These are phyloP conservation scores for Linnemannia hyalina DNA, from an alignment of 192 early-diverging fungal genomes.

Conservation along the genomic window DNA sequence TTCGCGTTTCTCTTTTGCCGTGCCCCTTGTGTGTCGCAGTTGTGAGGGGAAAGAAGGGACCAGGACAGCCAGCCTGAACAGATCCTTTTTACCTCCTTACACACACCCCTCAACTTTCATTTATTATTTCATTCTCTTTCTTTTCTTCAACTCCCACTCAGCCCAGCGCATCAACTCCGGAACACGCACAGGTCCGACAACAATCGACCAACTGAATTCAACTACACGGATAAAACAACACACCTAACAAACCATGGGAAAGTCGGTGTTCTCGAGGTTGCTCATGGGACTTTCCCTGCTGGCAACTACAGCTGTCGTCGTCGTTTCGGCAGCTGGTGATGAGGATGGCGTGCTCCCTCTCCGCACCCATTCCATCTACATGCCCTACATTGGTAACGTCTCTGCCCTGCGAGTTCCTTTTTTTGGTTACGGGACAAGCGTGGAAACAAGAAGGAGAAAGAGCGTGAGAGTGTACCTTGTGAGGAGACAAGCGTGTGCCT, in stretches of 20 bases:
- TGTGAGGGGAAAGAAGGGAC: background rate
- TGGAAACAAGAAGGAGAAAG: background rate
- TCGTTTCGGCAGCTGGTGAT: conserved; percentile 5
- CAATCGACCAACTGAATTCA: background rate
- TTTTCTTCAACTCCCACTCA: background rate
- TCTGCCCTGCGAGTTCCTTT: background rate
- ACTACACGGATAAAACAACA: background rate
- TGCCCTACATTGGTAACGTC: conserved; percentile 69
- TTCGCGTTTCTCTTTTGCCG: background rate
- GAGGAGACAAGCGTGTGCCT: too few relatives aligned
- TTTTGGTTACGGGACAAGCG: background rate
- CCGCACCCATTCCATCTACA: conserved; percentile 65
- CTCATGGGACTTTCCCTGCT: conserved; percentile 29
- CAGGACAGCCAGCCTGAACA: background rate
- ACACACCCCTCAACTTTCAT: background rate
- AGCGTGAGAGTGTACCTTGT: too few relatives aligned
- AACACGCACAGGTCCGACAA: background rate
- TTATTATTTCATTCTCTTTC: background rate
- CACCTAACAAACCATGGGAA: conserved; percentile 21
- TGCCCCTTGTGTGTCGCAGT: background rate
- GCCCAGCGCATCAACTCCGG: background rate
- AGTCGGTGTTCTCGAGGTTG: conserved; percentile 29
- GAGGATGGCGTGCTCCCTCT: conserved; percentile 56
- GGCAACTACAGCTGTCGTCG: conserved; percentile 5
- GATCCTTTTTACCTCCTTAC: background rate